Conservation (phyloP, 768 basidiomycete genomes). For the Hericium alpestre region DNA sequence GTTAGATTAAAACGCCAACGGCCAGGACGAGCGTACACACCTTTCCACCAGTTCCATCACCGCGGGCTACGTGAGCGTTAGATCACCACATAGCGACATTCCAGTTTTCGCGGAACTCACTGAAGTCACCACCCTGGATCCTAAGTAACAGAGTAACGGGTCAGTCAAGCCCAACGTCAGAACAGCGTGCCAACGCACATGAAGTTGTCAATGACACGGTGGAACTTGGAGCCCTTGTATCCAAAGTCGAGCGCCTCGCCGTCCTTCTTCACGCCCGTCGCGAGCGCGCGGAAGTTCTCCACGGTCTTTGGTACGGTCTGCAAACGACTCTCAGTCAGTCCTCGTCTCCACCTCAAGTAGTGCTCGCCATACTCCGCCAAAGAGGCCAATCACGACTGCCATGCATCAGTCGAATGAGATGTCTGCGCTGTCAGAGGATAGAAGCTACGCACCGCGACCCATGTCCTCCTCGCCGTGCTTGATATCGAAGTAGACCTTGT, state of each 20-base stretch:
- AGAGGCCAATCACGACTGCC: slow-evolving; percentile 78
- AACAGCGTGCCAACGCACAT: slow-evolving; percentile 39
- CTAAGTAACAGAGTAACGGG: slow-evolving; percentile 24
- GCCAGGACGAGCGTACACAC: slow-evolving; percentile 24
- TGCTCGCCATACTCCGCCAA: slow-evolving; percentile 54
- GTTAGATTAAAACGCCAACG: background rate
- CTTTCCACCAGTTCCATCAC: slow-evolving; percentile 89
- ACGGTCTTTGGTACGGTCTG: slow-evolving; percentile 93
- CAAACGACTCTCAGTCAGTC: background rate
- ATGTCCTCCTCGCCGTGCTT: slow-evolving; percentile 82
- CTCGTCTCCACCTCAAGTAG: background rate
- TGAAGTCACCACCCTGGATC: slow-evolving; percentile 99
- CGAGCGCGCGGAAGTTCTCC: slow-evolving; percentile 93
- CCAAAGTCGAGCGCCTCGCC: slow-evolving; percentile 66
- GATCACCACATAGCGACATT: background rate
- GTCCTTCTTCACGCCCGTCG: slow-evolving; percentile 73
- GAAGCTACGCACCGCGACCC: slow-evolving; percentile 55
- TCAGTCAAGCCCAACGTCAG: background rate
- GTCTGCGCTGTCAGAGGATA: background rate
- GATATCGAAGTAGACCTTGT: slow-evolving; percentile 92
- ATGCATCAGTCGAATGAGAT: slow-evolving; percentile 7
- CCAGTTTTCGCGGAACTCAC: slow-evolving; percentile 32
- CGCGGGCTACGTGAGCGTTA: slow-evolving; percentile 40
- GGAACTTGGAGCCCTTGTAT: slow-evolving; percentile 94
- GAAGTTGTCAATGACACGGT: slow-evolving; percentile 90